These are phyloP conservation scores for Truncatella angustata DNA, from an alignment of 2,329 filamentous ascomycete species.

Conservation along the genomic window DNA sequence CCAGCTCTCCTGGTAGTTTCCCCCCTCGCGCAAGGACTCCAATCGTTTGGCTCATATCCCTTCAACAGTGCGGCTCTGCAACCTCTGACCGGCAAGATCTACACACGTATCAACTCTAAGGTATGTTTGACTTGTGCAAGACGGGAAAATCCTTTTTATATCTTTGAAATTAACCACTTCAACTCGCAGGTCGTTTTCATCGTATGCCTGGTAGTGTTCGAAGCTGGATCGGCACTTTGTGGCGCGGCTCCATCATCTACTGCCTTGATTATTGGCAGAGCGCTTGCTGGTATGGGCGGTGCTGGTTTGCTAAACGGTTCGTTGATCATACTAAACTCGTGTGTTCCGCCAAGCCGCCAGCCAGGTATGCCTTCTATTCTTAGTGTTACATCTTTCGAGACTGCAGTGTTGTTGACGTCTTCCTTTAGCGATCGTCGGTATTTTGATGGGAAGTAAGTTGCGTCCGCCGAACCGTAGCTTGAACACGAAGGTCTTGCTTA, in stretches of 20 bases:
- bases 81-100: neutral
- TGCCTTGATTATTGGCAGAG: neutral
- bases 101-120: neutral
- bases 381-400: neutral
- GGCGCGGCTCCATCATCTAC: neutral
- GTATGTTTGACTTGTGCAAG: neutral
- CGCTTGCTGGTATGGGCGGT: neutral
- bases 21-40: neutral
- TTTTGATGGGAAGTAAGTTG: neutral
- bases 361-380: neutral
- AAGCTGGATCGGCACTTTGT: neutral
- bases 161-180: neutral
- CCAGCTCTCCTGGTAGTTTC: neutral
- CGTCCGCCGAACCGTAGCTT: no score
- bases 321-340: neutral
- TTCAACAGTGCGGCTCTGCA: neutral
- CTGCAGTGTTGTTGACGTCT: neutral
- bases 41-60: neutral
- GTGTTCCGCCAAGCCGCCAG: neutral
- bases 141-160: no score
- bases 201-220: neutral
- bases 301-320: neutral
- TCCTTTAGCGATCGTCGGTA: neutral
- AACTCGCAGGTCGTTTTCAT: neutral
- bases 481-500: no score